phyloP scores from a whole-genome alignment of 2,329 filamentous ascomycete genomes.

The Cyclaneusma minus region DNA sequence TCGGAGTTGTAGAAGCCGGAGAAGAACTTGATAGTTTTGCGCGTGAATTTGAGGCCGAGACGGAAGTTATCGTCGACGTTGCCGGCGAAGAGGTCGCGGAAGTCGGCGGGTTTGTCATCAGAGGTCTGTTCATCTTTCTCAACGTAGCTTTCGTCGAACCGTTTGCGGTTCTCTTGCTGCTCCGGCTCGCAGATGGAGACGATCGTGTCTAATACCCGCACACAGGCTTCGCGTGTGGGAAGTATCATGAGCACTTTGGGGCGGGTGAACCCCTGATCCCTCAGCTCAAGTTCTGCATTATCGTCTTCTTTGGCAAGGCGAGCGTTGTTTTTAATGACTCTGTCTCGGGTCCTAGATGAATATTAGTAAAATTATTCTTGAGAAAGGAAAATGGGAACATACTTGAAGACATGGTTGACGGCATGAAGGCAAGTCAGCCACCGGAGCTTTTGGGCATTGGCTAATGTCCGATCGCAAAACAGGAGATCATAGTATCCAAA shows the following conservation, averaged over 20 bases:
- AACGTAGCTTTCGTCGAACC: slow-evolving; percentile 74
- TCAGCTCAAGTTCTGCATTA: slow-evolving; percentile 52
- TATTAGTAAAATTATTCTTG: slow-evolving; percentile 6
- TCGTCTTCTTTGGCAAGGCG: slow-evolving; percentile 53
- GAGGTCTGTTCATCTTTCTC: slow-evolving; percentile 54
- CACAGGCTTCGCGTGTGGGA: slow-evolving; percentile 77
- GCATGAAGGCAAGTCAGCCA: slow-evolving; percentile 67
- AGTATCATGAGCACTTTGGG: slow-evolving; percentile 86
- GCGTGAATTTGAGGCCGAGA: slow-evolving; percentile 88
- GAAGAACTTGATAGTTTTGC: slow-evolving; percentile 91
- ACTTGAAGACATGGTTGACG: slow-evolving; percentile 85
- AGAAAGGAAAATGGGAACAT: slow-evolving; percentile 12
- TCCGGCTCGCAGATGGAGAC: slow-evolving; percentile 64
- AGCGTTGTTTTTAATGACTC: slow-evolving; percentile 83
- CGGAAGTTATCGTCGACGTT: slow-evolving; percentile 98
- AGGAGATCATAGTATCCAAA: slow-evolving; percentile 76
- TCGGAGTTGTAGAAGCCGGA: slow-evolving; percentile 93
- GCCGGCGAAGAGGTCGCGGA: slow-evolving; percentile 75
- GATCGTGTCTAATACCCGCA: slow-evolving; percentile 63
- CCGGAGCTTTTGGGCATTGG: slow-evolving; percentile 54
- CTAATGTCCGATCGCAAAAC: slow-evolving; percentile 53
- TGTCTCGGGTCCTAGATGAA: slow-evolving; percentile 55
- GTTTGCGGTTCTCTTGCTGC: slow-evolving; percentile 87
- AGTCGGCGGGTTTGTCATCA: slow-evolving; percentile 68
- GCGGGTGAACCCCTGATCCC: slow-evolving; percentile 89